Evolutionary conservation across 768 basidiomycete genomes (phyloP), one percentile per base, ranked within the genome.

Genomic region (Amyloporia xantha): DNA sequence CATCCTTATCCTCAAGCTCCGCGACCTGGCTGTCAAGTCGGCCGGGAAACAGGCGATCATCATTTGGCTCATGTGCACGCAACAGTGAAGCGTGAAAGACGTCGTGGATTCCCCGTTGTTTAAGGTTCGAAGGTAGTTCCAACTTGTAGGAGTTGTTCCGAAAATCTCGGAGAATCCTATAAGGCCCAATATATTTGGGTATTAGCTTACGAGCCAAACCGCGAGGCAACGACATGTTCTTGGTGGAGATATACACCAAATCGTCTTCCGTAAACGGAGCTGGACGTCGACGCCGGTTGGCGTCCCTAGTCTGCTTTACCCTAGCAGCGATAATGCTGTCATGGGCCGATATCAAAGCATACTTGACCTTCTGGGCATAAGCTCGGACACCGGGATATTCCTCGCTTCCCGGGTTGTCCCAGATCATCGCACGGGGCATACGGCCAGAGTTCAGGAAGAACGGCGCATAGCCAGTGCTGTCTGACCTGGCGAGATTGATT

Each of bases 151-250:
- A 4, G 58, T 64, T 11, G 41, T 63, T 13, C 40, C 53, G 1
- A 52, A 55, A 26, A 51, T 30, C 12, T 41, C 54, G 24, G 0
- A 60, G 1, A 0, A 73, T 61, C 2, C 53, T 43, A 44, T 63
- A 74, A 0, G 71, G 74, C 2, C 74, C 70, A 13, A 74, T 57
- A 46, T 53, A 73, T 28, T 68, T 68, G 0, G 68, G 73, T 0
- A 62, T 30, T 0, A 75, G 54, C 44, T 73, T 74, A 3, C 56
- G 23, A 0, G 68, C 68, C 5, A 59, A 40, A 3, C 61, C 64
- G 23, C 64, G 66, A 1, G 65, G 70, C 3, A 71, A 33, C 1
- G 52, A 41, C 0, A 75, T 51, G 49, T 74, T 71, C 42, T 66
- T 53, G 0, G 67, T 70, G 0, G 70, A 69, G 1, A 75, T 25